A percentile compares a stretch with the other conserved stretches of the same genome.
Evolutionary conservation across 164 flowering plant species (phyloP).

Genomic region (Akebia trifoliata): DNA sequence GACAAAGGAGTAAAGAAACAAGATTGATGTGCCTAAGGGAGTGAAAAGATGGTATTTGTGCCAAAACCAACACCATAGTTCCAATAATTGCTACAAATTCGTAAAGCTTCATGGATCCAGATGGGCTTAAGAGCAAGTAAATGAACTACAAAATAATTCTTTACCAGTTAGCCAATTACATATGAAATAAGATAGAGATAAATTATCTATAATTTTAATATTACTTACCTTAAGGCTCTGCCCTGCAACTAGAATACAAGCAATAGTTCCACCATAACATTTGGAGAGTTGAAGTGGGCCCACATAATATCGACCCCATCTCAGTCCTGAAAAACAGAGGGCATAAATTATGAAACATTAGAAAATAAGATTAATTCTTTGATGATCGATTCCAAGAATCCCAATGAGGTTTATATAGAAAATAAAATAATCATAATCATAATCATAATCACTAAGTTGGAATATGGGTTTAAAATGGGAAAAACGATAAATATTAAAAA

Average conservation of each 20-base stretch:
- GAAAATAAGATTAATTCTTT: too few relatives aligned
- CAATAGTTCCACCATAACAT: conserved; percentile 77
- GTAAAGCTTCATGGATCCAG: conserved; percentile 68
- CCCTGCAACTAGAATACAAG: conserved; percentile 55
- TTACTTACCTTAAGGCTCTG: conserved; percentile 73
- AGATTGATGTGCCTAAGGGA: conserved; percentile 85
- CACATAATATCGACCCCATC: conserved; percentile 60
- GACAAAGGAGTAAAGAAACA: conserved; percentile 61
- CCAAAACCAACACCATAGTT: conserved; percentile 60
- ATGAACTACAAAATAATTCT: conserved; percentile 51
- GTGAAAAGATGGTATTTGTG: conserved; percentile 93
- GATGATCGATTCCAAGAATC: too few relatives aligned
- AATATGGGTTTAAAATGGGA: too few relatives aligned
- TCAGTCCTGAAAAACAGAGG: conserved; percentile 57
- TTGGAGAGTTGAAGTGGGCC: conserved; percentile 72
- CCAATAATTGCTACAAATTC: conserved; percentile 76
- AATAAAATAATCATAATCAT: too few relatives aligned
- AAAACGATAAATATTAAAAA: too few relatives aligned
- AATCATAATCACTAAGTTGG: too few relatives aligned
- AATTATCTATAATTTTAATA: too few relatives aligned
- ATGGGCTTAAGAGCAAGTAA: conserved; percentile 49
- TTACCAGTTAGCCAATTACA: too few relatives aligned
- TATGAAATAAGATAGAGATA: too few relatives aligned
- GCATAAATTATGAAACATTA: too few relatives aligned
- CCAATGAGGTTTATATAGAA: too few relatives aligned